phyloP scores from a whole-genome alignment of 2,329 filamentous ascomycete genomes.

The Arthroderma uncinatum region DNA sequence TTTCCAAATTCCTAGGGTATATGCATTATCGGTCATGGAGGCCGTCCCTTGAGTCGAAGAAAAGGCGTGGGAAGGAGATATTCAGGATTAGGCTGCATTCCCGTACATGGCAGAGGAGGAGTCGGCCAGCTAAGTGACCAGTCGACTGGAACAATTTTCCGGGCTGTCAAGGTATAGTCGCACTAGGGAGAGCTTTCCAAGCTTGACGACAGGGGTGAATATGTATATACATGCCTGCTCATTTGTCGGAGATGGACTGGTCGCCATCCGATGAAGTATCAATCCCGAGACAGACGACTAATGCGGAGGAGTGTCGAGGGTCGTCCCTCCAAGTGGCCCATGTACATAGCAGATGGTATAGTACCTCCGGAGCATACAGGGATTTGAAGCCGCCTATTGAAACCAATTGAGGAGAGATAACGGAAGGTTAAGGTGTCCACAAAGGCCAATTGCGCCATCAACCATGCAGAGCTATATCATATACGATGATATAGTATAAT shows the following conservation, averaged over 20 bases:
- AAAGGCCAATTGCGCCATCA: not conserved
- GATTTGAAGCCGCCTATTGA: conserved; percentile 3
- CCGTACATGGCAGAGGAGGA: not conserved
- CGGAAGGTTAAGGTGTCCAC: not conserved
- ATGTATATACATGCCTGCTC: not conserved
- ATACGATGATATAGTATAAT: not conserved
- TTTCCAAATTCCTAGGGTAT: not conserved
- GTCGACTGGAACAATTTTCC: conserved; percentile 1
- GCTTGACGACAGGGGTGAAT: not conserved
- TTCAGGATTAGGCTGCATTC: not conserved
- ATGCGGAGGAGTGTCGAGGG: not conserved
- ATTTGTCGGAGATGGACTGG: not conserved
- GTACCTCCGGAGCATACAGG: not conserved
- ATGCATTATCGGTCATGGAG: not conserved
- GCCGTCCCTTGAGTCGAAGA: not conserved
- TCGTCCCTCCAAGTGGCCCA: not conserved
- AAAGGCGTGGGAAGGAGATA: not conserved
- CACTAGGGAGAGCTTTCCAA: not conserved
- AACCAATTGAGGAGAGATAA: not conserved
- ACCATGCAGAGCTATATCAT: not conserved
- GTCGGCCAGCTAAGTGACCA: not conserved
- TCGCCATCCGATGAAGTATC: not conserved
- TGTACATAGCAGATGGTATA: not conserved
- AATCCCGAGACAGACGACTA: not conserved
- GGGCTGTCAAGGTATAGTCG: not conserved